Base-by-base conservation (phyloP, 2,329 filamentous ascomycete species). In the Rhinocladiella mackenziei region DNA sequence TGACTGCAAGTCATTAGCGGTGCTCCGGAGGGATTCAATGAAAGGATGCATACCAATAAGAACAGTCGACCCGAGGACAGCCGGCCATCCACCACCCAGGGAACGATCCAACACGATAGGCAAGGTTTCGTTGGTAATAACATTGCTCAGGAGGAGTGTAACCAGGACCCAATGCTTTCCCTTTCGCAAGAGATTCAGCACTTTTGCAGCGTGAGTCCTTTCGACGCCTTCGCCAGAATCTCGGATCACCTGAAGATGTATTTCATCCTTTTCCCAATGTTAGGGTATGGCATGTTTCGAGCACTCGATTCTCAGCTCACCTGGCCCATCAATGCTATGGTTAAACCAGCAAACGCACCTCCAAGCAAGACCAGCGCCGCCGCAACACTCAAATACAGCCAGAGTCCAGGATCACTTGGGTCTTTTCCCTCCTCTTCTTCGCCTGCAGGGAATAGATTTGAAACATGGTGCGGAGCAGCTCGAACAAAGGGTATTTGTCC, bases 111-210 rank as follows among this genome's bases (percentile, higher is more conserved):
- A 77, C 8, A 98, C 87, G 51, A 98, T 95, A 19, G 92, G 92
- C 10, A 96, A 74, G 2, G 91, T 94, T 69, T 97, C 92, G 65
- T 98, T 97, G 55, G 94, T 94, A 59, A 98, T 94, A 61, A 98
- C 92, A 65, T 98, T 98, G 65, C 89, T 89, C 43, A 98, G 73
- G 5, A 98, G 77, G 18, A 98, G 71, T 2, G 92, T 97, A 41
- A 98, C 92, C 45, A 98, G 73, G 14, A 98, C 91, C 92, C 92
- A 98, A 67, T 98, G 92, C 65, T 98, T 98, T 58, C 92, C 92
- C 58, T 79, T 84, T 54, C 87, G 81, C 43, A 98, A 70, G 19
- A 98, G 72, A 31, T 80, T 75, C 56, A 92, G 75, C 8, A 98
- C 92, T 53, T 80, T 83, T 44, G 77, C 78, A 1, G 92, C 92